Conservation (phyloP, 306 rosid genomes). For the Acmispon strigosus region DNA sequence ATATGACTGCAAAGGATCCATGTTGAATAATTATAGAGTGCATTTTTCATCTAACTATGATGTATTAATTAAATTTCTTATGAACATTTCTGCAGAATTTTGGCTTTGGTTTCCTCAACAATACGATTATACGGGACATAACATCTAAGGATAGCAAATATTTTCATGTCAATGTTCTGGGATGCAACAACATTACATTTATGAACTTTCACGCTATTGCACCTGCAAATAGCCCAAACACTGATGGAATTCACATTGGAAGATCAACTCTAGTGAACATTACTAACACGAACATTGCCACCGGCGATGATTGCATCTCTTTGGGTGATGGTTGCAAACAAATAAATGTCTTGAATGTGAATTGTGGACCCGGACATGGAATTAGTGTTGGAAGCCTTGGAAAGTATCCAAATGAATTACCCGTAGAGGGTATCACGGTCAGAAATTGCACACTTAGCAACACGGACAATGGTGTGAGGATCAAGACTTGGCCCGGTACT, state of each 20-base stretch:
- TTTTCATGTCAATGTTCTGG: slow-evolving; percentile 29
- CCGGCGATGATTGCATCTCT: slow-evolving; percentile 21
- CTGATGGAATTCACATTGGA: slow-evolving; percentile 41
- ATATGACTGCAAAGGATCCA: too few species aligned
- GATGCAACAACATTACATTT: slow-evolving; percentile 27
- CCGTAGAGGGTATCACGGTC: slow-evolving; percentile 10
- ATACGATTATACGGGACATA: slow-evolving; percentile 14
- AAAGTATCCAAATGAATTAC: slow-evolving; percentile 19
- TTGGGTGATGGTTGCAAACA: slow-evolving; percentile 30
- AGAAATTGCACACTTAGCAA: slow-evolving; percentile 23
- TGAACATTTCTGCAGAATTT: background rate
- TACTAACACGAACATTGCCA: slow-evolving; percentile 20
- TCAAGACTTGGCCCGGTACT: slow-evolving; percentile 37
- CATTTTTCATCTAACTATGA: background rate
- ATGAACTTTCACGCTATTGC: slow-evolving; percentile 9
- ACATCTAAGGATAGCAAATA: slow-evolving; percentile 25
- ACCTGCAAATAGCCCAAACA: slow-evolving; percentile 22
- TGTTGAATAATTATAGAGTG: too few species aligned
- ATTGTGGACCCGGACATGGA: slow-evolving; percentile 42
- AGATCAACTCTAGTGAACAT: slow-evolving; percentile 29
- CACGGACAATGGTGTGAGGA: slow-evolving; percentile 34
- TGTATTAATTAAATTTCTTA: background rate
- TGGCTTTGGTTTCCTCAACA: slow-evolving; percentile 23
- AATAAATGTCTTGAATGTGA: background rate
- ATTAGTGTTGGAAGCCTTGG: slow-evolving; percentile 43